Base-by-base conservation (phyloP, 2,329 filamentous ascomycete species). In the Sarocladiaceae sp. region DNA sequence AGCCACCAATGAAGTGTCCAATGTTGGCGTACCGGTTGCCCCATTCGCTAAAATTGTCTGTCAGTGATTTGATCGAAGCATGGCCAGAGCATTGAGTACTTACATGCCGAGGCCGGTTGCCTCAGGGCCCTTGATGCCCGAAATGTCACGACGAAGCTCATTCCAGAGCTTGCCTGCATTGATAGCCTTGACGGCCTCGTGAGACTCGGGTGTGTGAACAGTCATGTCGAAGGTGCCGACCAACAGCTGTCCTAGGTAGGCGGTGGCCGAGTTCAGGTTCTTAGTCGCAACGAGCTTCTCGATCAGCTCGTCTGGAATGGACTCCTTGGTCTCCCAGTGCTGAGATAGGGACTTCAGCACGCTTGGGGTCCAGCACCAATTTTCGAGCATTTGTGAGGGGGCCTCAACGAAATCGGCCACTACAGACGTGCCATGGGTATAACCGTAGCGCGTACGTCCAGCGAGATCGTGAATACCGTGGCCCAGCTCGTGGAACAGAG, bases 211-310 rank as follows among this genome's bases (percentile, higher is more conserved):
- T 21, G 80, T 78, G 64, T 93, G 87, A 3, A 91, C 74, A 0
- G 80, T 79, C 86, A 93, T 91, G 60, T 93, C 86, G 54, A 87
- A 91, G 48, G 87, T 83, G 31, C 85, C 87, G 57, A 89, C 88
- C 61, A 88, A 80, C 33, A 93, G 69, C 63, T 91, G 87, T 32
- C 83, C 74, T 21, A 91, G 72, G 58, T 88, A 90, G 65, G 85
- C 85, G 4, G 88, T 74, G 0, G 85, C 85, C 48, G 82, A 85
- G 60, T 91, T 91, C 58, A 91, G 82, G 55, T 89, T 83, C 65
- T 88, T 88, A 12, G 85, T 88, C 40, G 73, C 74, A 56, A 93
- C 81, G 48, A 89, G 74, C 60, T 81, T 85, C 55, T 82, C 70
- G 46, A 90, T 82, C 15, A 93, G 70, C 12, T 84, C 82, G 53